These are phyloP conservation scores for Asterochloris erici DNA, from an alignment of 139 green algal species.

Conservation along the genomic window DNA sequence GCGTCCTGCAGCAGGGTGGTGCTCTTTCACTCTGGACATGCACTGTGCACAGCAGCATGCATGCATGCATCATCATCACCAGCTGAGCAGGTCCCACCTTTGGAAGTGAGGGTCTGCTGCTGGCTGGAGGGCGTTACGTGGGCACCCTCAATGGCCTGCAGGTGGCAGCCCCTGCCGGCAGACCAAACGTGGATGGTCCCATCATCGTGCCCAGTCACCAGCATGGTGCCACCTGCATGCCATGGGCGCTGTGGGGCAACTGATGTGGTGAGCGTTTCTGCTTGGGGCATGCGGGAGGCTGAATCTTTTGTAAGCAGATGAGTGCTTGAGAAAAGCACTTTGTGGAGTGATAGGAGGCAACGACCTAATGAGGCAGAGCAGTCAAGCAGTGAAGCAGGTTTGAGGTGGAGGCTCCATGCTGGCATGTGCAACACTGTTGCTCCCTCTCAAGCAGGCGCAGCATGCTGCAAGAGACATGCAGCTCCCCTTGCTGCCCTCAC, in stretches of 20 bases:
- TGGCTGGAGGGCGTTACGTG: background rate
- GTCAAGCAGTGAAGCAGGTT: background rate
- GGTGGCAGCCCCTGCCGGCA: slow-evolving; percentile 1
- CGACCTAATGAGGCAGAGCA: background rate
- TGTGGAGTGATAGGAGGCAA: background rate
- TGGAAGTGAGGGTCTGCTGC: background rate
- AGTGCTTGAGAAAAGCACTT: slow-evolving; percentile 10
- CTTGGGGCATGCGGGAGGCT: background rate
- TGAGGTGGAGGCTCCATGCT: background rate
- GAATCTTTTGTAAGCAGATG: background rate
- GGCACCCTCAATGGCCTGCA: slow-evolving; percentile 14
- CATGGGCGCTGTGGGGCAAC: background rate
- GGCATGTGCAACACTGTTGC: too few relatives aligned
- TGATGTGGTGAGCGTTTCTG: background rate
- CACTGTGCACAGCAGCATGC: background rate
- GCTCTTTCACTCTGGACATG: background rate
- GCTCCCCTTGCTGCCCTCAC: too few relatives aligned
- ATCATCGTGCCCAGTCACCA: slow-evolving; percentile 46
- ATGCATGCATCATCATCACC: slow-evolving; percentile 27
- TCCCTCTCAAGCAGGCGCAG: too few relatives aligned
- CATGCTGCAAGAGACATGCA: too few relatives aligned
- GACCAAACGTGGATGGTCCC: slow-evolving; percentile 37
- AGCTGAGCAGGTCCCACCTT: background rate
- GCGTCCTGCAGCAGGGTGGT: slow-evolving; percentile 23
- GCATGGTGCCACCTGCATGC: slow-evolving; percentile 20